These are phyloP conservation scores for Spinacia oleracea DNA, from an alignment of 179 eudicot genomes.

Conservation along the genomic window DNA sequence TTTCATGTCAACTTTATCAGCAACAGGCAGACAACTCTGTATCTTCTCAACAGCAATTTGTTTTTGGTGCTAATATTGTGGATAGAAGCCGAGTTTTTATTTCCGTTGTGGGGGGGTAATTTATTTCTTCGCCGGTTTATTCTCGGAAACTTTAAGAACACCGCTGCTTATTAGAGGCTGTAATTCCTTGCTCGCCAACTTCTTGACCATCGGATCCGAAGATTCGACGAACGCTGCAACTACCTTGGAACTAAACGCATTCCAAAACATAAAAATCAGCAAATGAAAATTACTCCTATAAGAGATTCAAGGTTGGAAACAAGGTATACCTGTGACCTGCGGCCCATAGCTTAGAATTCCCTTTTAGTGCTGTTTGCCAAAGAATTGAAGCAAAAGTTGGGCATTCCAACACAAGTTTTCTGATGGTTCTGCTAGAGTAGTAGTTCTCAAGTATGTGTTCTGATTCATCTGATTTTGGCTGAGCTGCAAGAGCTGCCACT, in stretches of 20 bases:
- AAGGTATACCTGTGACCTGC: conserved; percentile 74
- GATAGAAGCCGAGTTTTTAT: neutral
- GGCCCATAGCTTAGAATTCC: conserved; percentile 71
- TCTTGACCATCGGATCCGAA: conserved; percentile 45
- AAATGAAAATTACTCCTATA: neutral
- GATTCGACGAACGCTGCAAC: conserved; percentile 70
- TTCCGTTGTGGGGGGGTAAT: neutral
- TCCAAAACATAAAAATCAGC: neutral
- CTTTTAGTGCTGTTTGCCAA: conserved; percentile 75
- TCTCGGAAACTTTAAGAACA: conserved; percentile 49
- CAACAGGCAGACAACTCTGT: neutral
- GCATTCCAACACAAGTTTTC: conserved; percentile 78
- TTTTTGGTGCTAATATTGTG: neutral
- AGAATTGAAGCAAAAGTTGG: conserved; percentile 73
- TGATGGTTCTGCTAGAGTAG: conserved; percentile 78
- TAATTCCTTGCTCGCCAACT: conserved; percentile 57
- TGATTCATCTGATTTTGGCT: conserved; percentile 58
- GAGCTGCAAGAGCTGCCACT: conserved; percentile 64
- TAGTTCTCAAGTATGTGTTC: conserved; percentile 84
- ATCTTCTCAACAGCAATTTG: neutral
- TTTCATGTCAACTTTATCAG: neutral
- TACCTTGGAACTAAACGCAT: conserved; percentile 60
- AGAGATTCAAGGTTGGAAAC: neutral
- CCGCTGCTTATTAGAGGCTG: conserved; percentile 70
- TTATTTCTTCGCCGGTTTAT: conserved; percentile 37